Evolutionary conservation across 129 eudicot species (phyloP).

Genomic region (Gnaphalium uliginosum): DNA sequence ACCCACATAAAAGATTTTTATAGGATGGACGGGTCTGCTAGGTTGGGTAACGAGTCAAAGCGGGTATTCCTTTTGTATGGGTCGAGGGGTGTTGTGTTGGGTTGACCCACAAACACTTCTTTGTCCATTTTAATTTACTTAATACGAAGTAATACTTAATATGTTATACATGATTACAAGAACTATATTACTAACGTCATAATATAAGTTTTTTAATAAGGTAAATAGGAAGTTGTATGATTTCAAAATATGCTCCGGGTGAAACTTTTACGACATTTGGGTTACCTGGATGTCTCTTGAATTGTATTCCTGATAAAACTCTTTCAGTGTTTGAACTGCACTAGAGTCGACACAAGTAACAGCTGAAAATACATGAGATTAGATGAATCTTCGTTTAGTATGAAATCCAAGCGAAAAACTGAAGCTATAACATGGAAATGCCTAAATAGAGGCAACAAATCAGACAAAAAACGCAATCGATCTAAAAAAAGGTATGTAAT

Average conservation of each 20-base stretch:
- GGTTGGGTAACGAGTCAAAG: neutral
- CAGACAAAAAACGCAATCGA: neutral
- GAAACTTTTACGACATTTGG: neutral
- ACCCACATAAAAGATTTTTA: neutral
- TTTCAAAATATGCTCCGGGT: neutral
- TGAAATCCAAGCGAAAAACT: neutral
- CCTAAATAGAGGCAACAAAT: neutral
- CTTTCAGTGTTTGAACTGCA: slow-evolving; percentile 85
- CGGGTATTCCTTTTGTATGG: neutral
- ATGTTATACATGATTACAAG: too few species aligned
- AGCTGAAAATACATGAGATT: slow-evolving; percentile 49
- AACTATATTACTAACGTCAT: neutral
- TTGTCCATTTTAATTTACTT: neutral
- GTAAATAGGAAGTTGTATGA: neutral
- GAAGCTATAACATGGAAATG: neutral
- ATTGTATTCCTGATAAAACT: slow-evolving; percentile 76
- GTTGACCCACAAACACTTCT: neutral
- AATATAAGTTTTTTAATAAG: neutral
- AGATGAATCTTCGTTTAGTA: neutral
- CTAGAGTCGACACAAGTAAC: slow-evolving; percentile 88
- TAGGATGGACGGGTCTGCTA: neutral
- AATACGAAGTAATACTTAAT: neutral
- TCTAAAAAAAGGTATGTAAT: neutral
- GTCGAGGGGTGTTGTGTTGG: neutral
- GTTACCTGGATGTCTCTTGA: slow-evolving; percentile 87